Evolutionary conservation across 1,284 basidiomycete species (phyloP), one percentile per base, ranked within the genome.

Genomic region (Hortiboletus rubellus): DNA sequence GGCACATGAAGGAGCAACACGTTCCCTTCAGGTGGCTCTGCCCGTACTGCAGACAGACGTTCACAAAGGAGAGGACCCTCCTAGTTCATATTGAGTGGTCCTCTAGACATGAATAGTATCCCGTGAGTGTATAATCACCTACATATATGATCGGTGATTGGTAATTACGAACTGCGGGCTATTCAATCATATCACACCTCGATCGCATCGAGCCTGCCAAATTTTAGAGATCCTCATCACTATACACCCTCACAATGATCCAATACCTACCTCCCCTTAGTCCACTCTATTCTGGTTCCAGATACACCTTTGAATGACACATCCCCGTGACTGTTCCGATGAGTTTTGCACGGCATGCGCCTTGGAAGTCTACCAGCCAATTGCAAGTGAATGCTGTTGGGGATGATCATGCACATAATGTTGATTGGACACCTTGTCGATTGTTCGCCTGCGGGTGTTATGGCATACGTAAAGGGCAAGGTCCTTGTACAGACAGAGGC

Each of bases 1-100:
- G 67, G 0, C 64, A 66, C 9, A 3, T 53, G 4, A 47, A 15
- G 1, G 64, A 67, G 4, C 57, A 49, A 1, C 64, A 66, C 22
- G 2, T 66, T 14, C 36, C 43, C 0, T 42, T 24, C 1, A 55
- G 3, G 9, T 66, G 64, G 64, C 43, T 48, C 0, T 66, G 66
- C 24, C 56, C 51, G 1, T 3, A 0, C 3, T 69, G 65, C 17
- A 0, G 0, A 5, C 9, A 8, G 1, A 40, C 14, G 2, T 55
- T 63, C 46, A 51, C 63, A 5, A 60, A 67, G 46, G 48, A 58
- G 0, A 2, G 3, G 0, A 57, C 63, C 2, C 40, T 65, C 38
- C 1, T 1, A 9, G 14, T 24, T 0, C 64, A 66, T 40, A 18
- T 63, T 22, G 9, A 18, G 22, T 44, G 34, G 7, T 0, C 0